A percentile compares a stretch with the other conserved stretches of the same genome.
These are phyloP conservation scores for Gentiana macrophylla DNA, from an alignment of 257 asterid genomes.

Conservation along the genomic window DNA sequence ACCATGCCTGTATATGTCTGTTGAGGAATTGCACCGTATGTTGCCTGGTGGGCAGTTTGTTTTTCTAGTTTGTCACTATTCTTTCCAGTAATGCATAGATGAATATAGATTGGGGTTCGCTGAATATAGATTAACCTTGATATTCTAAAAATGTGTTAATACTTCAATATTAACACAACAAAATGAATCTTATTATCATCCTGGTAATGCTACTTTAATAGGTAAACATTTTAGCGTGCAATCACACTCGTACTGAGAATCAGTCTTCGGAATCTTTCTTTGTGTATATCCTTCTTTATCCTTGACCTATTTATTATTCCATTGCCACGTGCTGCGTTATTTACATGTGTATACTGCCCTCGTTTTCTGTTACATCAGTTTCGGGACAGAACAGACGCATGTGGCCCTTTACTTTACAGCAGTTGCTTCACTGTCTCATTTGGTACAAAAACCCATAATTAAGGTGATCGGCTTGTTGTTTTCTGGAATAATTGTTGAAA, in stretches of 20 bases:
- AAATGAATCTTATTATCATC: no score
- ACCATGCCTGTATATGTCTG: no score
- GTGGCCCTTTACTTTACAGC: constrained; percentile 77
- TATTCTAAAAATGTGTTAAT: no score
- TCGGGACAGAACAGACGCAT: constrained; percentile 66
- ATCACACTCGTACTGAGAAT: not conserved
- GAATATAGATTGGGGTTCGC: no score
- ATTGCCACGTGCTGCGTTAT: not conserved
- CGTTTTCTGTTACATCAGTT: constrained; percentile 45
- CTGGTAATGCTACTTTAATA: not conserved
- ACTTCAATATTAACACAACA: no score
- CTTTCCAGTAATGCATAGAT: no score
- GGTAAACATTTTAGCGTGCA: not conserved
- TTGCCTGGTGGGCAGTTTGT: no score
- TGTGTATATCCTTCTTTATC: not conserved
- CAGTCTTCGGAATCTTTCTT: not conserved
- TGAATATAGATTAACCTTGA: no score
- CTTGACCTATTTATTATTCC: not conserved
- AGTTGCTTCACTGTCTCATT: constrained; percentile 54
- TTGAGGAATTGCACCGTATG: no score
- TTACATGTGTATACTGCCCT: constrained; percentile 1
- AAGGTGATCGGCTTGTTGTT: constrained; percentile 38
- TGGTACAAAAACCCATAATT: constrained; percentile 59
- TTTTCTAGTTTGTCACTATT: no score
- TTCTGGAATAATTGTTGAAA: no score